Evolutionary conservation across 2,329 filamentous ascomycete genomes (phyloP).

Genomic region (Fonsecaea erecta): DNA sequence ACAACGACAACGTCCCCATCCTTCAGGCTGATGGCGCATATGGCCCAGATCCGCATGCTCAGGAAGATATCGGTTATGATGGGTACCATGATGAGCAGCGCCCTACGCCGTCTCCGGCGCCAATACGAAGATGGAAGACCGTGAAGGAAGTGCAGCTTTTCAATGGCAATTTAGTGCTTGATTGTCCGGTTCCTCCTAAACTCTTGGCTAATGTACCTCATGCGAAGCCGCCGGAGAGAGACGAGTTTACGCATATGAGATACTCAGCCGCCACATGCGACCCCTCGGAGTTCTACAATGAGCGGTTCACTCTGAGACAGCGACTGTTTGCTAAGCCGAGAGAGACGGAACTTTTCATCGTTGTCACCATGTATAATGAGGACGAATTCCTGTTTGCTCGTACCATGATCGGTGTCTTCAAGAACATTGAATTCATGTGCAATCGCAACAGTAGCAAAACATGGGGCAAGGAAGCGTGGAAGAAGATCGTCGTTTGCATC

Average conservation of each 20-base stretch:
- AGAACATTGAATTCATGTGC: constrained; percentile 99
- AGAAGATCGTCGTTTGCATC: constrained; percentile 98
- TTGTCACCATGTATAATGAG: constrained; percentile 98
- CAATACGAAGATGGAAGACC: constrained; percentile 91
- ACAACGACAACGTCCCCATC: constrained; percentile 77
- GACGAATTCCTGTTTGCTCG: constrained; percentile 94
- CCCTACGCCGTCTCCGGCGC: constrained; percentile 57
- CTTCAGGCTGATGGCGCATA: constrained; percentile 66
- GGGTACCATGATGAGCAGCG: constrained; percentile 44
- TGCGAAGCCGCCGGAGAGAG: constrained; percentile 76
- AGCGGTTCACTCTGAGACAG: constrained; percentile 90
- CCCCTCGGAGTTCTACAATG: constrained; percentile 81
- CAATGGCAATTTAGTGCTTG: constrained; percentile 93
- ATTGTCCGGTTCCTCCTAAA: constrained; percentile 90
- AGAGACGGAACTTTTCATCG: constrained; percentile 94
- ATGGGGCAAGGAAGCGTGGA: constrained; percentile 98
- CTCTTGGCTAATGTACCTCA: constrained; percentile 87
- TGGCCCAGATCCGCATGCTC: constrained; percentile 61
- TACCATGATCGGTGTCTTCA: constrained; percentile 96
- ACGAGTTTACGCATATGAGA: constrained; percentile 77
- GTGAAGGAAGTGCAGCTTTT: constrained; percentile 98
- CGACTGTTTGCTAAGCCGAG: constrained; percentile 88
- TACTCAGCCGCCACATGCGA: constrained; percentile 96
- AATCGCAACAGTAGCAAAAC: constrained; percentile 90
- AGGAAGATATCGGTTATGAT: constrained; percentile 44